Conservation (phyloP, 208 protist species). For the Herpetomonas tarakana region DNA sequence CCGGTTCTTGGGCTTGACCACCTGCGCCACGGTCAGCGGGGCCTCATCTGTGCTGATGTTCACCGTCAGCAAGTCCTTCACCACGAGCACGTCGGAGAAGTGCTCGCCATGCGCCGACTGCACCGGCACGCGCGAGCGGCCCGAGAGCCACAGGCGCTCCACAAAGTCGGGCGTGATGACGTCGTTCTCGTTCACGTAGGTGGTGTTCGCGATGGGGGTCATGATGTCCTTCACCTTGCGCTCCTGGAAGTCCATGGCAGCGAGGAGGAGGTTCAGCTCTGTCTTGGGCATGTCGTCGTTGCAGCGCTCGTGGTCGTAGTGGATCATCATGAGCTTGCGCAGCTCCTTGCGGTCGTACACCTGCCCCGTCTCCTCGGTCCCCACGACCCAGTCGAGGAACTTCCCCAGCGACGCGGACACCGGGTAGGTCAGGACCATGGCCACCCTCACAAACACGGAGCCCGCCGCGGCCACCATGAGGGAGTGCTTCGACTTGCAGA, state of each 20-base stretch:
- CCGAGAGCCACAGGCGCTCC: conserved; percentile 71
- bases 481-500: conserved; percentile 88
- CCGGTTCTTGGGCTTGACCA: conserved; percentile 64
- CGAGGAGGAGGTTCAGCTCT: conserved; percentile 81
- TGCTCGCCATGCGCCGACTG: conserved; percentile 24
- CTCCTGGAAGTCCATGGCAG: conserved; percentile 90
- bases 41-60: conserved; percentile 18
- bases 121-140: conserved; percentile 83
- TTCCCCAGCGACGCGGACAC: conserved; percentile 69
- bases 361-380: conserved; percentile 64
- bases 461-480: conserved; percentile 76
- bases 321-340: conserved; percentile 82
- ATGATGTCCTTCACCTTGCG: conserved; percentile 77
- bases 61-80: conserved; percentile 76
- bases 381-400: conserved; percentile 76
- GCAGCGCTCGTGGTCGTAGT: conserved; percentile 64
- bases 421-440: conserved; percentile 78
- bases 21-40: conserved; percentile 59
- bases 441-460: conserved; percentile 65
- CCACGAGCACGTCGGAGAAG: conserved; percentile 64
- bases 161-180: conserved; percentile 74
- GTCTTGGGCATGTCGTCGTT: conserved; percentile 50
- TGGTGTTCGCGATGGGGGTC: conserved; percentile 63
- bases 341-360: conserved; percentile 88
- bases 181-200: conserved; percentile 53